Conservation (phyloP, 116 monocot genomes). For the Zostera marina region DNA sequence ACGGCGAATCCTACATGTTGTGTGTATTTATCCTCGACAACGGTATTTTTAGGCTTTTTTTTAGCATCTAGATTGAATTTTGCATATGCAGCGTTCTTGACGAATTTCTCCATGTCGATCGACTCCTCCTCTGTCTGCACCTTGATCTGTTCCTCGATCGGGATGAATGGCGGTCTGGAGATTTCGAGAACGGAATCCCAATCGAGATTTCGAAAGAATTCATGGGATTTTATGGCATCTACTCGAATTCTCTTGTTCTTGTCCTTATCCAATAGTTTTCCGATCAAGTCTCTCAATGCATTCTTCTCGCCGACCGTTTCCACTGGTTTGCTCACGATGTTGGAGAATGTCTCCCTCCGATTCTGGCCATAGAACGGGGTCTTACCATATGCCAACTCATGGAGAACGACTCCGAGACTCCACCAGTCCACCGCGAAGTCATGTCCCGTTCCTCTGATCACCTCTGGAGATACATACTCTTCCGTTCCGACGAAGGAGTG, state of each 20-base stretch:
- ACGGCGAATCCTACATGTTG: background rate
- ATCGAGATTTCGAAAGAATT: conserved; percentile 12
- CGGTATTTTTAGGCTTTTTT: background rate
- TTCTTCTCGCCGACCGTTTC: conserved; percentile 19
- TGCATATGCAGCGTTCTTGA: conserved; percentile 21
- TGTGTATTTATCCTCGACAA: background rate
- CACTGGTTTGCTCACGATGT: conserved; percentile 18
- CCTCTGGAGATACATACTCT: conserved; percentile 74
- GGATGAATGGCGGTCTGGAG: conserved; percentile 48
- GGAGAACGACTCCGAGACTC: conserved; percentile 42
- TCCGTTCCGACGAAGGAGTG: conserved; percentile 88
- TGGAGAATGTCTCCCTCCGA: conserved; percentile 34
- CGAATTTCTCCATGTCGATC: conserved; percentile 35
- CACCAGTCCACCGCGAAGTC: conserved; percentile 37
- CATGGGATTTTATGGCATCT: conserved; percentile 12
- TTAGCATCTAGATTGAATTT: background rate
- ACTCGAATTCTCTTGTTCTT: conserved; percentile 9
- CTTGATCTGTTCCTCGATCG: conserved; percentile 7
- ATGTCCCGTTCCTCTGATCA: conserved; percentile 54
- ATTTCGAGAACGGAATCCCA: conserved; percentile 16
- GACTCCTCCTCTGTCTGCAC: no score
- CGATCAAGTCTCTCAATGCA: conserved; percentile 21
- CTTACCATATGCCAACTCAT: conserved; percentile 47
- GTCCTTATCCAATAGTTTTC: conserved; percentile 37
- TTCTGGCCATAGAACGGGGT: conserved; percentile 46